Base-by-base conservation (phyloP, 805 yeast genomes). In the Sungouiella thailandica region DNA sequence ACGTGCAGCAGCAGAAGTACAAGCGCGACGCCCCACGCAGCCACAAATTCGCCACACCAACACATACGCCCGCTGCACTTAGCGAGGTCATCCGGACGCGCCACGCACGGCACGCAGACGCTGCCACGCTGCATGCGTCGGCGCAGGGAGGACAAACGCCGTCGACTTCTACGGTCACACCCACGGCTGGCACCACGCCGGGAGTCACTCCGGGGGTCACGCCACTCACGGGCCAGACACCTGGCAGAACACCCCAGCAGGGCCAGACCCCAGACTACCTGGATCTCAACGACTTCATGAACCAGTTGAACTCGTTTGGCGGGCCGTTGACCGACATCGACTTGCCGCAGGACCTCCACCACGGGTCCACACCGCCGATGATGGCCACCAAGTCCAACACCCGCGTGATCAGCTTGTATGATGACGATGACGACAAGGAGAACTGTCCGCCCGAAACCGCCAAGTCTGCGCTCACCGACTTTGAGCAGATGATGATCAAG, bases 341-440 rank as follows among this genome's bases (percentile, higher is more conserved):
- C 40, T 43, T 67, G 25, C 71, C 71, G 5, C 30, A 39, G 22
- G 47, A 46, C 8, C 23, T 29, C 6, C 33, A 41, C 7, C 25
- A 32, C 19, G 62, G 57, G 25, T 61, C 52, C 22, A 65, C 70
- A 5, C 73, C 69, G 32, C 70, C 70, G 41, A 69, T 58, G 73
- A 62, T 62, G 55, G 80, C 80, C n/a, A 71, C 73, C 4, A 74
- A 74, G 46, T 54, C 70, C 26, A 74, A 73, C 44, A 74, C 80
- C 3, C 62, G 78, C 25, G 65, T 74, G 15, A 74, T 74, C 29
- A 73, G 71, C 39, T 40, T 74, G n/a, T 73, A 69, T 36, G 75
- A 66, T 23, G 61, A 52, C 26, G 55, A 41, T 9, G 58, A 52
- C 11, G 55, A 54, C 31, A 54, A 54, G 35, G 59, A 54, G 24